Percentiles rank a stretch among this genome's conserved stretches.
These are phyloP conservation scores for Ganoderma multipileum DNA, from an alignment of 1,284 basidiomycete species.

Conservation along the genomic window DNA sequence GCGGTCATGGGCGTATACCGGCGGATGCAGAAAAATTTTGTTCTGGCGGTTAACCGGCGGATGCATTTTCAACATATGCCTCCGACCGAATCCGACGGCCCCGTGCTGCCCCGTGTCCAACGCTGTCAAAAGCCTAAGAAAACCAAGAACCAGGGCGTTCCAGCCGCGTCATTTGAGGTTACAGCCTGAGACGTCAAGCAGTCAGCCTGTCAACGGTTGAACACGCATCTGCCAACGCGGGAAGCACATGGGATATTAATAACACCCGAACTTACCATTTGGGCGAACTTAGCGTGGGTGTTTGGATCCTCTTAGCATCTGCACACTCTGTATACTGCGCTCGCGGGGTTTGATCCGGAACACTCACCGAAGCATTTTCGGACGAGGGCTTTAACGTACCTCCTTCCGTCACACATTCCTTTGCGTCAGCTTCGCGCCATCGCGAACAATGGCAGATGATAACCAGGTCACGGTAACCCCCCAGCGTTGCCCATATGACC, in stretches of 20 bases:
- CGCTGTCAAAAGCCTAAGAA: background rate
- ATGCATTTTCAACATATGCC: background rate
- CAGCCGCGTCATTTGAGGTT: background rate
- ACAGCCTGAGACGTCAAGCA: background rate
- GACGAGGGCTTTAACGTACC: background rate
- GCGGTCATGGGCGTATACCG: background rate
- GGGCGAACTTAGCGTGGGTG: background rate
- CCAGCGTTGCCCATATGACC: background rate
- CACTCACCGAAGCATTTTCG: background rate
- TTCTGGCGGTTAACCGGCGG: background rate
- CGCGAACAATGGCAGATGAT: background rate
- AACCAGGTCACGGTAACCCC: background rate
- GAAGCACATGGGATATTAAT: background rate
- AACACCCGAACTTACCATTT: background rate
- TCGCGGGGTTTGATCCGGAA: background rate
- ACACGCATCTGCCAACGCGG: background rate
- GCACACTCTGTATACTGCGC: background rate
- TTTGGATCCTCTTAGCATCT: background rate
- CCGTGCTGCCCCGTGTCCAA: background rate
- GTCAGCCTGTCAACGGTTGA: background rate
- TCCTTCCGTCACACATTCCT: background rate
- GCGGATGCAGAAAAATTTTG: background rate
- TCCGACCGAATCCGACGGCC: background rate
- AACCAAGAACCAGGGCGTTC: background rate
- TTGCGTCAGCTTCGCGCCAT: background rate